phyloP scores from a whole-genome alignment of 2,329 filamentous ascomycete species.

The Zymoseptoria tritici region DNA sequence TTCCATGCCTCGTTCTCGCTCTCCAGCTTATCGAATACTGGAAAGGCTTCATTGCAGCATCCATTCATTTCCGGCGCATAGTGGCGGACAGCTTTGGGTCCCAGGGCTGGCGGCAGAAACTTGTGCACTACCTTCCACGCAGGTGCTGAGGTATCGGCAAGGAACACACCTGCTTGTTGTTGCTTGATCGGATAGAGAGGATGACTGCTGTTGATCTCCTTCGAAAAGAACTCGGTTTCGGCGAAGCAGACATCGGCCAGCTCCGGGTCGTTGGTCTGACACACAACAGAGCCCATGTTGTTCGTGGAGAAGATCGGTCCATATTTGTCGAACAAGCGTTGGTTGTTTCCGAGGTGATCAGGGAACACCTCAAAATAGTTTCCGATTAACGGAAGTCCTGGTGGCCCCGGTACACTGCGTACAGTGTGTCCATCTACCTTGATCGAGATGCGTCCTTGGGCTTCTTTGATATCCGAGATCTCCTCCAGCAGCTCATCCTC shows the following conservation, averaged over 20 bases:
- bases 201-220: conserved; percentile 29
- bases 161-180: conserved; percentile 27
- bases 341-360: conserved; percentile 37
- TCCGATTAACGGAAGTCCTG: too few relatives aligned
- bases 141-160: conserved; percentile 43
- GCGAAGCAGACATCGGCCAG: conserved; percentile 28
- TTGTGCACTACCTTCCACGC: conserved; percentile 51
- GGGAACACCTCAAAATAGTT: conserved; percentile 33
- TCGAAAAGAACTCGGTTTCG: conserved; percentile 37
- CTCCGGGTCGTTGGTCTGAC: conserved; percentile 32
- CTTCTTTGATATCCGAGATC: conserved; percentile 13
- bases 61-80: conserved; percentile 54
- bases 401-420: conserved; percentile 29
- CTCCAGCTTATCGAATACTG: conserved; percentile 44
- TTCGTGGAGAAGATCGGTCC: conserved; percentile 33
- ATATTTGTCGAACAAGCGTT: conserved; percentile 34
- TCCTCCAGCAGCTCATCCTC: conserved; percentile 4
- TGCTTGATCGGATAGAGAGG: conserved; percentile 30
- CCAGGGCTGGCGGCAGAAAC: conserved; percentile 53
- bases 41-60: conserved; percentile 45
- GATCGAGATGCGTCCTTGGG: conserved; percentile 28
- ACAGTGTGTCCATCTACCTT: conserved; percentile 45
- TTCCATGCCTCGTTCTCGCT: conserved; percentile 39
- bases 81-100: conserved; percentile 54
- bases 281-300: conserved; percentile 31